Conservation (phyloP, 371 early-diverging fungal genomes). For the Apophysomyces variabilis region DNA sequence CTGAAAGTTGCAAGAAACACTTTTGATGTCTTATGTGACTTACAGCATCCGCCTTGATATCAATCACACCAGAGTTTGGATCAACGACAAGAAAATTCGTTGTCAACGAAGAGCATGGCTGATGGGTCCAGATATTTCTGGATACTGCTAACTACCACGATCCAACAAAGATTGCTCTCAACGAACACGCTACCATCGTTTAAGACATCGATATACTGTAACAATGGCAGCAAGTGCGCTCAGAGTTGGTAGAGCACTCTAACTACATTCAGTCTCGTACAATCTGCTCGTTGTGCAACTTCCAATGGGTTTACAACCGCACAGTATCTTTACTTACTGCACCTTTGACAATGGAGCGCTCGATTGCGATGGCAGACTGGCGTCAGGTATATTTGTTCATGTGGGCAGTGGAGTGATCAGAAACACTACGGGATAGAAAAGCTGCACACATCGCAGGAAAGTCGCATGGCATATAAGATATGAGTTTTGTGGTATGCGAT, state of each 20-base stretch:
- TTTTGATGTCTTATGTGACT: no score
- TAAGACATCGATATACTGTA: not conserved
- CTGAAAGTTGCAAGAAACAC: not conserved
- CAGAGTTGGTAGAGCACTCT: not conserved
- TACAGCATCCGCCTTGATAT: no score
- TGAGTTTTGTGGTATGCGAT: no score
- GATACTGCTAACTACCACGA: constrained; percentile 4
- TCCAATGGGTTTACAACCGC: not conserved
- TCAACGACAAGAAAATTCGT: not conserved
- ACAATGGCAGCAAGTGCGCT: not conserved
- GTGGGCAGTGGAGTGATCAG: no score
- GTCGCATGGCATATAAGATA: no score
- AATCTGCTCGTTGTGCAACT: not conserved
- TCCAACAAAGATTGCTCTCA: constrained; percentile 2
- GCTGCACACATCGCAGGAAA: no score
- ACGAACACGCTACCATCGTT: not conserved
- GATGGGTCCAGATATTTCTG: not conserved
- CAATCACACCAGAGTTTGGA: constrained; percentile 1
- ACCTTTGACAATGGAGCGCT: constrained; percentile 1
- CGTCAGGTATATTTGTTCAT: not conserved
- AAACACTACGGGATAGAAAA: no score
- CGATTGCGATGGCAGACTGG: constrained; percentile 5
- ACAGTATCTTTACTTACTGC: constrained; percentile 1
- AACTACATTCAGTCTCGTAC: not conserved
- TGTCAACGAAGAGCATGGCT: not conserved